These are phyloP conservation scores for Suillus occidentalis DNA, from an alignment of 768 basidiomycete species.

Conservation along the genomic window DNA sequence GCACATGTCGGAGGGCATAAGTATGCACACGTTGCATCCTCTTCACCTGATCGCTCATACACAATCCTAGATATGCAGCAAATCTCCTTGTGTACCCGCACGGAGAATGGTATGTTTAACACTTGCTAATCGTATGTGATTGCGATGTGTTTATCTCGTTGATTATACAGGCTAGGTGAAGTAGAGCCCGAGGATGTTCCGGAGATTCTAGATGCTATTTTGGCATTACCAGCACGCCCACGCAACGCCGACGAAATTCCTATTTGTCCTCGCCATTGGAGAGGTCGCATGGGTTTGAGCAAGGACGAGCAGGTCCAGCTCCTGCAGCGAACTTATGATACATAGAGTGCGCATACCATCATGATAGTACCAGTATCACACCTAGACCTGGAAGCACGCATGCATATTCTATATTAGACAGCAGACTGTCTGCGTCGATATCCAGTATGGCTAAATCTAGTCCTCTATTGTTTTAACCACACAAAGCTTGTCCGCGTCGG, in stretches of 20 bases:
- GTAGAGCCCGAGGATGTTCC: constrained; percentile 60
- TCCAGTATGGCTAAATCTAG: too few species aligned
- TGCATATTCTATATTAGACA: background rate
- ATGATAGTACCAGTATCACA: background rate
- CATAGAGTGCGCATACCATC: background rate
- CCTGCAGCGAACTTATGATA: constrained; percentile 11
- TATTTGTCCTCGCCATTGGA: constrained; percentile 54
- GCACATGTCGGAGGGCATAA: constrained; percentile 85
- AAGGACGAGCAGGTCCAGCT: constrained; percentile 57
- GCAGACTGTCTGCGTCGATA: background rate
- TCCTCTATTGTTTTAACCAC: constrained; percentile 28
- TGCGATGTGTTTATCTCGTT: background rate
- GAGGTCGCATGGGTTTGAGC: constrained; percentile 68
- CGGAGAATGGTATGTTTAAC: constrained; percentile 62
- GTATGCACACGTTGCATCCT: constrained; percentile 41
- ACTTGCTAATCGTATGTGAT: background rate
- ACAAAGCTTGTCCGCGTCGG: constrained; percentile 54
- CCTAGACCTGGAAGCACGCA: background rate
- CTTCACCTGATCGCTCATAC: constrained; percentile 7
- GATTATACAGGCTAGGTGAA: constrained; percentile 54
- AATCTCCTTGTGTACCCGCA: constrained; percentile 69
- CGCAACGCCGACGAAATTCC: constrained; percentile 32
- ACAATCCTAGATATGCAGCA: constrained; percentile 56
- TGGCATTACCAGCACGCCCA: constrained; percentile 32
- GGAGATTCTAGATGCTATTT: constrained; percentile 46